Evolutionary conservation across 2,329 filamentous ascomycete species (phyloP).

Genomic region (Calonectria pauciramosa): DNA sequence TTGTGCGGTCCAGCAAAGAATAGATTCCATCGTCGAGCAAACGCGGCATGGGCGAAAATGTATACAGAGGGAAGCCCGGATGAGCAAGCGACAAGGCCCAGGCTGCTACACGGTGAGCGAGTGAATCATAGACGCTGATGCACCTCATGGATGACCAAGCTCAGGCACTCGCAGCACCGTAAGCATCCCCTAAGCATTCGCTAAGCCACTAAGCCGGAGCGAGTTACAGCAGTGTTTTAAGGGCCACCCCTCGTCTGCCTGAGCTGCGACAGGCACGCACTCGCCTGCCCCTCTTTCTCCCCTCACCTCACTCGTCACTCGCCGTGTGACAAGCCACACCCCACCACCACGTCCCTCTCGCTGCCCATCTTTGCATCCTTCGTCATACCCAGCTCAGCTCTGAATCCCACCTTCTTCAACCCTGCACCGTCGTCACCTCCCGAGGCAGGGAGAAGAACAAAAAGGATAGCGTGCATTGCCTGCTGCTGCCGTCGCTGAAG

Average conservation of each 20-base stretch:
- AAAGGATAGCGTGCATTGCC: neutral
- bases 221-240: neutral
- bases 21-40: neutral
- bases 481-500: neutral
- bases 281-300: neutral
- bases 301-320: neutral
- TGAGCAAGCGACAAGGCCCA: neutral
- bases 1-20: neutral
- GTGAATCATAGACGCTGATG: neutral
- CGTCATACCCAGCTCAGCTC: conserved; percentile 33
- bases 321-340: conserved; percentile 11
- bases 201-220: conserved; percentile 7
- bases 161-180: neutral
- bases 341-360: conserved; percentile 6
- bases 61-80: neutral
- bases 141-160: neutral
- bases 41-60: neutral
- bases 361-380: conserved; percentile 19
- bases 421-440: neutral
- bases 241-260: neutral
- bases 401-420: neutral
- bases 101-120: neutral
- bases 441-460: neutral
- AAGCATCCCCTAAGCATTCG: conserved; percentile 12
- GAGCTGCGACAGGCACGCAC: neutral